Evolutionary conservation across 495 filamentous ascomycete species (phyloP).

Genomic region (Mytilinidion resinicola): DNA sequence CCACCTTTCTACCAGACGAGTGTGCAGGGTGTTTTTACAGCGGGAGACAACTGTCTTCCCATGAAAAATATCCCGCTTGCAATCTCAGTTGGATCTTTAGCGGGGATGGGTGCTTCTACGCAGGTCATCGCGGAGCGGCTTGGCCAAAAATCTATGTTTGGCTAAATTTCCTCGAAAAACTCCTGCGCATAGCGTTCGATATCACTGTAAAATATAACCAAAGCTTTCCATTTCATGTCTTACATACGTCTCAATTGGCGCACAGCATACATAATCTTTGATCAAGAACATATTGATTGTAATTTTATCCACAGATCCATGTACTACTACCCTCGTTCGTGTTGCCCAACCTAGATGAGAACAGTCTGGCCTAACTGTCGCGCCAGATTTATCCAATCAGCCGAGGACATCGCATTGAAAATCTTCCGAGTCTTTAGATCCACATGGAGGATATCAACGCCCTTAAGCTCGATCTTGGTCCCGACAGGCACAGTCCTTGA

Average conservation of each 20-base stretch:
- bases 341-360: neutral
- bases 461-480: neutral
- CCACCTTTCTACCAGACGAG: slow-evolving; percentile 19
- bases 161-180: neutral
- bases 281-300: no score
- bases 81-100: slow-evolving; percentile 4
- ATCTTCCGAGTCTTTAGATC: neutral
- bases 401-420: neutral
- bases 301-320: no score
- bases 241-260: no score
- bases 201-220: neutral
- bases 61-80: slow-evolving; percentile 13
- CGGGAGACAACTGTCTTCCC: slow-evolving; percentile 16
- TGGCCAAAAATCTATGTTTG: slow-evolving; percentile 9
- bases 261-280: no score
- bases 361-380: neutral
- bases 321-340: no score
- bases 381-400: neutral
- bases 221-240: neutral
- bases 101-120: slow-evolving; percentile 5
- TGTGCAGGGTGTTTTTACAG: slow-evolving; percentile 21
- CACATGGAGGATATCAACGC: neutral
- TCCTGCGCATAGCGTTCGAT: no score
- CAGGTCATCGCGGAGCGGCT: slow-evolving; percentile 14
- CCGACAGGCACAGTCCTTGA: neutral